These are phyloP conservation scores for Termitomyces sp. DNA, from an alignment of 768 basidiomycete genomes.

Conservation along the genomic window DNA sequence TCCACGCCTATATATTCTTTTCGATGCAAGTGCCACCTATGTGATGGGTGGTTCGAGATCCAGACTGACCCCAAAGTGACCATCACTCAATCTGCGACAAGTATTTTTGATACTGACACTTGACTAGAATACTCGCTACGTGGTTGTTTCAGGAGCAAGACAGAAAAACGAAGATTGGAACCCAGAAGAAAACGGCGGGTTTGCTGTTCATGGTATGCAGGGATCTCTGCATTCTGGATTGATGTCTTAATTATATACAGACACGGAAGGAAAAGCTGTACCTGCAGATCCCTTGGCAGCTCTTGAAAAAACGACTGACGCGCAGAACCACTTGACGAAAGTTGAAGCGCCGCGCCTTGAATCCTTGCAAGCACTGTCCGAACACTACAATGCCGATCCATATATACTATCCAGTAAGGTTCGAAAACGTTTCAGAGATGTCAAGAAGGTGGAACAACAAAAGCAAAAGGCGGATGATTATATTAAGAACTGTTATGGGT, in stretches of 20 bases:
- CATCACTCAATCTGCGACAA: not conserved
- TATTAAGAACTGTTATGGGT: slow-evolving; percentile 70
- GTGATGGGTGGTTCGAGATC: slow-evolving; percentile 97
- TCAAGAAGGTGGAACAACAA: slow-evolving; percentile 74
- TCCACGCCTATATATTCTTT: slow-evolving; percentile 94
- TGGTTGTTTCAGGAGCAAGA: slow-evolving; percentile 88
- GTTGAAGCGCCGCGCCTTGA: slow-evolving; percentile 80
- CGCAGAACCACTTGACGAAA: slow-evolving; percentile 65
- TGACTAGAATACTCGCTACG: slow-evolving; percentile 86
- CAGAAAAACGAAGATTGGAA: slow-evolving; percentile 97
- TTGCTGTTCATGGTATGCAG: slow-evolving; percentile 71
- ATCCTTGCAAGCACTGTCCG: slow-evolving; percentile 69
- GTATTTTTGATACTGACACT: not conserved
- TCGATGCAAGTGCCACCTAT: slow-evolving; percentile 96
- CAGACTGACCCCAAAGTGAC: slow-evolving; percentile 93
- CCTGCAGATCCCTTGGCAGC: slow-evolving; percentile 82
- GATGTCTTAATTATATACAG: slow-evolving; percentile 27
- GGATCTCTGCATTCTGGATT: not conserved
- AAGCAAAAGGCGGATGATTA: slow-evolving; percentile 66
- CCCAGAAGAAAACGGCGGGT: slow-evolving; percentile 94
- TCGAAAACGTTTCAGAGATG: slow-evolving; percentile 79
- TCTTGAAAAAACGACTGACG: slow-evolving; percentile 83
- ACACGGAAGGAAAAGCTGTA: slow-evolving; percentile 59
- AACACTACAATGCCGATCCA: slow-evolving; percentile 81
- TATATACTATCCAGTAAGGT: slow-evolving; percentile 72